Evolutionary conservation across 108 stramenopile species (phyloP).

Genomic region (Nannochloropsis gaditana): DNA sequence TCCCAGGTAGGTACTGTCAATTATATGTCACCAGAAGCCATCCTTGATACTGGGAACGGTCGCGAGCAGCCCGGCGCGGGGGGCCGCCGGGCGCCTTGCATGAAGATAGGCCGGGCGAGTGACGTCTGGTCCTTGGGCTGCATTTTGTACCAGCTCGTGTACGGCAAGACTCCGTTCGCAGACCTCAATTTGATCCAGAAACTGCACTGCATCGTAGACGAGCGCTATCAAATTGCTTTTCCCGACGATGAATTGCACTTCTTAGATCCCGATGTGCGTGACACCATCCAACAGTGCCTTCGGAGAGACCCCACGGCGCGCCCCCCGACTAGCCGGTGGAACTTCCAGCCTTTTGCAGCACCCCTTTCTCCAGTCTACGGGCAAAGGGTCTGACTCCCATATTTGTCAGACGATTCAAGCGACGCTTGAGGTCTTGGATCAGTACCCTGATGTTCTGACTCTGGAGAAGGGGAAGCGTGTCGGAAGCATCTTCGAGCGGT

Average conservation of each 20-base stretch:
- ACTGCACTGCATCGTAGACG: constrained; percentile 60
- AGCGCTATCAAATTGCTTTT: background rate
- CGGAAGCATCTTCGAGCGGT: background rate
- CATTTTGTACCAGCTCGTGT: constrained; percentile 95
- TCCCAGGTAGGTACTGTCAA: constrained; percentile 95
- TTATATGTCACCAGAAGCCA: constrained; percentile 97
- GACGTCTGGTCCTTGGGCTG: constrained; percentile 71
- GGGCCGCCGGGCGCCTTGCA: constrained; percentile 57
- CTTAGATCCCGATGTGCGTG: constrained; percentile 2
- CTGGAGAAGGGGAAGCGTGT: background rate
- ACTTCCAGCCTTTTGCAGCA: constrained; percentile 24
- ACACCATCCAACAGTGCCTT: constrained; percentile 30
- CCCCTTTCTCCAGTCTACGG: constrained; percentile 27
- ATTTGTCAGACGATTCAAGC: background rate
- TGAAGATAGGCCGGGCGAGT: constrained; percentile 53
- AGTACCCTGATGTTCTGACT: background rate
- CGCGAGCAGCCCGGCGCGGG: constrained; percentile 44
- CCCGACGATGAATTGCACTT: background rate
- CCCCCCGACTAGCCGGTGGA: constrained; percentile 24
- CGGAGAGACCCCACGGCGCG: constrained; percentile 26
- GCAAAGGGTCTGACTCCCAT: background rate
- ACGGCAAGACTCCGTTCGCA: constrained; percentile 85
- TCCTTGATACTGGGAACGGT: constrained; percentile 70
- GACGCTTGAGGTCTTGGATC: constrained; percentile 3
- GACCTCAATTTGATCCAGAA: constrained; percentile 86